Conservation (phyloP, 106 monocot species). For the Platanthera guangdongensis region DNA sequence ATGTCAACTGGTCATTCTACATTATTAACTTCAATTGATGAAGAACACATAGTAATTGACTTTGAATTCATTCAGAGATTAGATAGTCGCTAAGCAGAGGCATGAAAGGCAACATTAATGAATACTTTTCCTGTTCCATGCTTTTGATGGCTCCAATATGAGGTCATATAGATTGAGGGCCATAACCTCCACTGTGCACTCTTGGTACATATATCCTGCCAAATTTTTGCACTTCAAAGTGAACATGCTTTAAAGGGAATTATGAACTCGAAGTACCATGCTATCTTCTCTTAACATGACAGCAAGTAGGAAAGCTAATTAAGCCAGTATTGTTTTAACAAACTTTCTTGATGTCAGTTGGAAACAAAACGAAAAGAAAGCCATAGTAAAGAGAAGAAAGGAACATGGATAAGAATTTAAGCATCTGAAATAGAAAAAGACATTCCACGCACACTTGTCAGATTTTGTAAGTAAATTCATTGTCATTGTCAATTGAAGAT, state of each 20-base stretch:
- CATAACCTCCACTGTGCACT: too few relatives aligned
- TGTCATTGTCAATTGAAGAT: not conserved
- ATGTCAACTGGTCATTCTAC: too few relatives aligned
- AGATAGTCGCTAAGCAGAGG: too few relatives aligned
- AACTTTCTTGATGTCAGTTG: not conserved
- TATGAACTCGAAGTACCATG: not conserved
- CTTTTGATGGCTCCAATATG: too few relatives aligned
- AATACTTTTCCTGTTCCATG: too few relatives aligned
- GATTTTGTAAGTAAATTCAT: not conserved
- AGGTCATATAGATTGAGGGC: too few relatives aligned
- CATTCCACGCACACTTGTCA: too few relatives aligned
- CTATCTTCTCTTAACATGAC: not conserved
- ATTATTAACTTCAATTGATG: too few relatives aligned
- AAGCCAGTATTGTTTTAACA: not conserved
- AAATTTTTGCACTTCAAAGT: not conserved
- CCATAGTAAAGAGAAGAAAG: not conserved
- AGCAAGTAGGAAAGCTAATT: not conserved
- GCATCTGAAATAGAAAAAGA: not conserved
- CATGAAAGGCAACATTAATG: too few relatives aligned
- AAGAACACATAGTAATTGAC: too few relatives aligned
- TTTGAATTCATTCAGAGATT: too few relatives aligned
- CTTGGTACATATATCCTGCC: not conserved
- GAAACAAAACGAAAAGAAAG: not conserved
- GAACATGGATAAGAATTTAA: not conserved
- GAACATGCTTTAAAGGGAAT: not conserved